These are phyloP conservation scores for Akanthomyces lecanii DNA, from an alignment of 2,329 filamentous ascomycete species.

Conservation along the genomic window DNA sequence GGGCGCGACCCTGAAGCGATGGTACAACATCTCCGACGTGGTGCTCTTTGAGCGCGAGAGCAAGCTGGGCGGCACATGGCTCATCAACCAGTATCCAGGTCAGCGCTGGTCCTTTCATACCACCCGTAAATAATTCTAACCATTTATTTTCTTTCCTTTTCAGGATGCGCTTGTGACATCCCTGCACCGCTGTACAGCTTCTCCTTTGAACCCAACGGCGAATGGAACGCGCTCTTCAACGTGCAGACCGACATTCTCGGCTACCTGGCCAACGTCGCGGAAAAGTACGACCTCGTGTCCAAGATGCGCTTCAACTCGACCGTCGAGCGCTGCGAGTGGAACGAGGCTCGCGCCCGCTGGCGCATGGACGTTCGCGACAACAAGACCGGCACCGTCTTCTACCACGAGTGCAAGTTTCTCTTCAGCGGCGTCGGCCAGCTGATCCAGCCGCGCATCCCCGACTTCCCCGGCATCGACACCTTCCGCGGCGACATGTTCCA, in stretches of 20 bases:
- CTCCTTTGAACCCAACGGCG: constrained; percentile 55
- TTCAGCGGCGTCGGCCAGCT: constrained; percentile 34
- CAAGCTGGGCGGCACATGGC: constrained; percentile 61
- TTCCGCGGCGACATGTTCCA: constrained; percentile 53
- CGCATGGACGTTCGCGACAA: constrained; percentile 27
- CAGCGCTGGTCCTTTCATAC: constrained; percentile 15
- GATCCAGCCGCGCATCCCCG: constrained; percentile 30
- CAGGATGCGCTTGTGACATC: constrained; percentile 50
- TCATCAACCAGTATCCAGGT: constrained; percentile 58
- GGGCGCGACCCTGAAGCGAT: constrained; percentile 53
- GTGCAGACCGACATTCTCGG: constrained; percentile 50
- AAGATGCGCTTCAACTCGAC: constrained; percentile 37
- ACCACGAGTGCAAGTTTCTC: constrained; percentile 39
- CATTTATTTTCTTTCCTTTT: not conserved
- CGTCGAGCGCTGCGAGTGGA: constrained; percentile 38
- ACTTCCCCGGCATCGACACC: constrained; percentile 44
- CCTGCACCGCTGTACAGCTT: constrained; percentile 58
- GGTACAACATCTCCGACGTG: constrained; percentile 55
- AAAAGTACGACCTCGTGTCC: constrained; percentile 36
- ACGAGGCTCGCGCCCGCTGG: constrained; percentile 33
- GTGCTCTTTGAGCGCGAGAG: constrained; percentile 56
- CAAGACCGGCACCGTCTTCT: constrained; percentile 21
- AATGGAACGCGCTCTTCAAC: constrained; percentile 57
- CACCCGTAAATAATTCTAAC: not conserved
- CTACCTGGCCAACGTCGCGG: constrained; percentile 52